Evolutionary conservation across 2,329 filamentous ascomycete genomes (phyloP).

Genomic region (Fusarium marasasianum): DNA sequence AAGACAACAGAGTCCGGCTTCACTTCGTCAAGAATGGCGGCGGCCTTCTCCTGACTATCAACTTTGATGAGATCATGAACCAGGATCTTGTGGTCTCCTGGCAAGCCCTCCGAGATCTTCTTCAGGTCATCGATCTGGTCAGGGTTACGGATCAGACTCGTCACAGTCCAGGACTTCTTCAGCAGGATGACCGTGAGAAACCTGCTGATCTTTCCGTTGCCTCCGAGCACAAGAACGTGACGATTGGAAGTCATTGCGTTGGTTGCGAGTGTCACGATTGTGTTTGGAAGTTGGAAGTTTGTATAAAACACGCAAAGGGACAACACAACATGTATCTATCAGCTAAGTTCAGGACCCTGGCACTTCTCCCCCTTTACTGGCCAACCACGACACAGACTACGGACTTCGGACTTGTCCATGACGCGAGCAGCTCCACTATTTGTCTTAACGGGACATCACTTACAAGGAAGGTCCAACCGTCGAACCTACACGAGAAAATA

Average conservation of each 20-base stretch:
- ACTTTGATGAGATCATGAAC: slow-evolving; percentile 75
- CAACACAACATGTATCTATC: not conserved
- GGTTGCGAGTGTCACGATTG: not conserved
- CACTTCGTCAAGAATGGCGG: slow-evolving; percentile 64
- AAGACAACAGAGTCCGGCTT: slow-evolving; percentile 71
- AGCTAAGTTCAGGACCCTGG: slow-evolving; percentile 20
- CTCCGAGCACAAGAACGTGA: slow-evolving; percentile 75
- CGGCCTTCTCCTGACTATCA: slow-evolving; percentile 63
- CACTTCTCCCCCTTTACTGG: not conserved
- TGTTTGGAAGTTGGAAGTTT: not conserved
- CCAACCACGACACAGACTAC: slow-evolving; percentile 20
- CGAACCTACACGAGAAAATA: not conserved
- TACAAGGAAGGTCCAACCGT: not conserved
- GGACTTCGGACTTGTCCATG: slow-evolving; percentile 34
- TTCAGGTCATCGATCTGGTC: slow-evolving; percentile 70
- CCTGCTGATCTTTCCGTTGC: slow-evolving; percentile 78
- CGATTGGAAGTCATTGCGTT: slow-evolving; percentile 30
- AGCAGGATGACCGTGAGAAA: slow-evolving; percentile 77
- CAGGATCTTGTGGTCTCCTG: slow-evolving; percentile 70
- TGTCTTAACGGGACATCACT: not conserved
- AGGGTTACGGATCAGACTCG: slow-evolving; percentile 74
- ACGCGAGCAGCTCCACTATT: slow-evolving; percentile 36
- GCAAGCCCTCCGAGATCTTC: slow-evolving; percentile 62
- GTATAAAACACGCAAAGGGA: slow-evolving; percentile 12
- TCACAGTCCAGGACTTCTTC: slow-evolving; percentile 74